A percentile compares a stretch with the other conserved stretches of the same genome.
Evolutionary conservation across 768 basidiomycete genomes (phyloP).

Genomic region (Agaricus subrufescens): DNA sequence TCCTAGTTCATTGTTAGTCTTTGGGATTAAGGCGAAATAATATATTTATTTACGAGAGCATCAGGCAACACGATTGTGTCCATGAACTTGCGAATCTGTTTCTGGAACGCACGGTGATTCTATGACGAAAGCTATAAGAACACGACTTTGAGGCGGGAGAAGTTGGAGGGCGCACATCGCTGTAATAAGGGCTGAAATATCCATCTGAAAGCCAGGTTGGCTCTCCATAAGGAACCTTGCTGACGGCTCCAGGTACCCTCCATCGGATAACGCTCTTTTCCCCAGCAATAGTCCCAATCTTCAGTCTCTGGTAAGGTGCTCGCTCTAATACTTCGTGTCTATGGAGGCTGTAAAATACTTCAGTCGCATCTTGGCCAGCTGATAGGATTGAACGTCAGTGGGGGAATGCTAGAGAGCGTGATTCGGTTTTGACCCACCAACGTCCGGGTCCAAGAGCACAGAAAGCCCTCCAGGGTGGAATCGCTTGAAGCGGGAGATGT

Average conservation of each 20-base stretch:
- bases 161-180: slow-evolving; percentile 43
- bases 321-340: slow-evolving; percentile 76
- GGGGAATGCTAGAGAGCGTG: slow-evolving; percentile 12
- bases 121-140: slow-evolving; percentile 17
- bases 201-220: slow-evolving; percentile 74
- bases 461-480: slow-evolving; percentile 80
- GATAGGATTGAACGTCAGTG: slow-evolving; percentile 2
- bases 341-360: slow-evolving; percentile 86
- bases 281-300: slow-evolving; percentile 69
- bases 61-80: slow-evolving; percentile 64
- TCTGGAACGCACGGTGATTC: slow-evolving; percentile 57
- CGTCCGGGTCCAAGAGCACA: slow-evolving; percentile 69
- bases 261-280: slow-evolving; percentile 50
- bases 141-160: slow-evolving; percentile 17
- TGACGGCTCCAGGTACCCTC: slow-evolving; percentile 52
- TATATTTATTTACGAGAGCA: slow-evolving; percentile 17
- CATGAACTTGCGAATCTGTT: slow-evolving; percentile 61
- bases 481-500: slow-evolving; percentile 71
- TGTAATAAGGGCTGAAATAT: slow-evolving; percentile 74
- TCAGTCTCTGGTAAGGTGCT: slow-evolving; percentile 69
- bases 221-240: slow-evolving; percentile 83
- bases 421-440: slow-evolving; percentile 44
- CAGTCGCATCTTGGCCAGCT: slow-evolving; percentile 87
- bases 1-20: slow-evolving; percentile 10
- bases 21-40: background rate